Conservation (phyloP, 768 basidiomycete genomes). For the Suillus alpinus region DNA sequence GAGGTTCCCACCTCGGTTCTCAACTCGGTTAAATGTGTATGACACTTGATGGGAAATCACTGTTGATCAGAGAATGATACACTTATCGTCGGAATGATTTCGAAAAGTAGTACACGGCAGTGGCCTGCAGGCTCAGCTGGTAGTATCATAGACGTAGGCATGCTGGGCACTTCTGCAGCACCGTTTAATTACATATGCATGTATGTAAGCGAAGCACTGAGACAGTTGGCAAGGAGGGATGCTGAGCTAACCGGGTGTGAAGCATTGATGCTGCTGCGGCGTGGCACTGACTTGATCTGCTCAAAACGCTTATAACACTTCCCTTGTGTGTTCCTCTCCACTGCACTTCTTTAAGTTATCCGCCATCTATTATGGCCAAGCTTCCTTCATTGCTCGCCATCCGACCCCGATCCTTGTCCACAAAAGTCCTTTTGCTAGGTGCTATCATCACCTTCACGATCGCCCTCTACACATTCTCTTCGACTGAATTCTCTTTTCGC, state of each 20-base stretch:
- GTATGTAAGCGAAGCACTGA: too few relatives aligned
- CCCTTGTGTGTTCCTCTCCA: neutral
- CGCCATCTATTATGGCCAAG: constrained; percentile 9
- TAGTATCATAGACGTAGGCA: too few relatives aligned
- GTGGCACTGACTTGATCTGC: neutral
- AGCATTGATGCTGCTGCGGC: neutral
- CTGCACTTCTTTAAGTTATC: neutral
- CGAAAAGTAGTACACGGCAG: too few relatives aligned
- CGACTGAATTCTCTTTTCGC: constrained; percentile 13
- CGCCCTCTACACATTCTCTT: constrained; percentile 29
- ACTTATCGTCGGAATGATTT: too few relatives aligned
- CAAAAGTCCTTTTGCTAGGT: constrained; percentile 25
- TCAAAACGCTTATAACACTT: neutral
- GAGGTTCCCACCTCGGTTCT: too few relatives aligned
- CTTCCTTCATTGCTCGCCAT: constrained; percentile 10
- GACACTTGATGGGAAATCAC: too few relatives aligned
- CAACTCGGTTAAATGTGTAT: too few relatives aligned
- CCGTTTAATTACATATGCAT: too few relatives aligned
- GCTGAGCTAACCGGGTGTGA: neutral
- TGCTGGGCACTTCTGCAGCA: too few relatives aligned
- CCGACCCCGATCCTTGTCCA: constrained; percentile 20
- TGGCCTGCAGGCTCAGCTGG: too few relatives aligned
- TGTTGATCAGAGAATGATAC: too few relatives aligned
- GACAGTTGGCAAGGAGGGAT: neutral
- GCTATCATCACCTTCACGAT: constrained; percentile 24